These are phyloP conservation scores for Phtheirospermum japonicum DNA, from an alignment of 257 asterid species.

Conservation along the genomic window DNA sequence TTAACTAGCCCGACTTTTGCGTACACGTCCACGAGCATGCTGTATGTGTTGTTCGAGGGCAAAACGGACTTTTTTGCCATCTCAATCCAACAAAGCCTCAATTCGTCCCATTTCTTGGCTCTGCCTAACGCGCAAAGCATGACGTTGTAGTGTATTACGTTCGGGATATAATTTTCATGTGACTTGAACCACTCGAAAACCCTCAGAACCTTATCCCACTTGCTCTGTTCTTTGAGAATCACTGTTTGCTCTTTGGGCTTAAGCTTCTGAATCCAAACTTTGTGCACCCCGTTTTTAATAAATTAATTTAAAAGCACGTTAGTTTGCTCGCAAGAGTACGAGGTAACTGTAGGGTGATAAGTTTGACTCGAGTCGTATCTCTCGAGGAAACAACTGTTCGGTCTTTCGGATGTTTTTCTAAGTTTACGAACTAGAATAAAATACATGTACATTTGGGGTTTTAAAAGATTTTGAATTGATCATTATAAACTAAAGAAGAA, in stretches of 20 bases:
- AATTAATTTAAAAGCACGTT: too few species aligned
- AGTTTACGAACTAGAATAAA: too few species aligned
- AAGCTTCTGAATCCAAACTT: too few species aligned
- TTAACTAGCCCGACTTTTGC: conserved; percentile 83
- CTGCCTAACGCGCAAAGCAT: conserved; percentile 79
- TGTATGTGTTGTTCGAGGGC: conserved; percentile 80
- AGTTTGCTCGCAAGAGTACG: too few species aligned
- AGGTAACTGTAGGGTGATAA: too few species aligned
- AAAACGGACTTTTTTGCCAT: conserved; percentile 69
- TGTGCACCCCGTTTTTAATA: too few species aligned
- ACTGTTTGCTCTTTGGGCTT: conserved; percentile 81
- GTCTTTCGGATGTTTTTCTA: too few species aligned
- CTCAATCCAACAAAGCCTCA: conserved; percentile 95
- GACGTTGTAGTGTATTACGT: conserved; percentile 89
- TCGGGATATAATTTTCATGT: conserved; percentile 66
- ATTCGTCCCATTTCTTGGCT: conserved; percentile 86
- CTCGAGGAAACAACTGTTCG: too few species aligned
- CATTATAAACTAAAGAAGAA: too few species aligned
- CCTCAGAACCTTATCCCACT: conserved; percentile 74
- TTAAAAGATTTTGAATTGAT: too few species aligned
- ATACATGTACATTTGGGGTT: too few species aligned
- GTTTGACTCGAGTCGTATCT: too few species aligned
- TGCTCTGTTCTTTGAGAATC: conserved; percentile 81
- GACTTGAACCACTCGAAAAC: conserved; percentile 81
- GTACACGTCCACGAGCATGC: conserved; percentile 94